These are phyloP conservation scores for Heliamphora exappendiculata DNA, from an alignment of 148 eudicot species.

Conservation along the genomic window DNA sequence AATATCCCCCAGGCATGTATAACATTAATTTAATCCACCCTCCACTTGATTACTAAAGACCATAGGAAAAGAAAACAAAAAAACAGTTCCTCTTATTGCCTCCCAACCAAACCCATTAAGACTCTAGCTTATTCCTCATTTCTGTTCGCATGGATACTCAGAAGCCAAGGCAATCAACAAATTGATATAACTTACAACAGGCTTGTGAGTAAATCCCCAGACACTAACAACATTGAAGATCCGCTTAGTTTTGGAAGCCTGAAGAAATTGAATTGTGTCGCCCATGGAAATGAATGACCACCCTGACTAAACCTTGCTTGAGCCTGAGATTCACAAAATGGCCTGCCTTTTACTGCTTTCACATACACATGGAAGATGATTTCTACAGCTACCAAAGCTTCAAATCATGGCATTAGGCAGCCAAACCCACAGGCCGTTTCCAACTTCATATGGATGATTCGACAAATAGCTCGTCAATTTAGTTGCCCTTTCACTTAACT, in stretches of 20 bases:
- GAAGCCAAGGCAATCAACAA: neutral
- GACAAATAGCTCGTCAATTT: neutral
- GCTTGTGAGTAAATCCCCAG: neutral
- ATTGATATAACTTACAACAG: neutral
- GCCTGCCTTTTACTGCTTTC: neutral
- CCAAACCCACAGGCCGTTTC: neutral
- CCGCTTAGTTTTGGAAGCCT: neutral
- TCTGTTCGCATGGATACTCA: neutral
- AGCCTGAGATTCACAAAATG: conserved; percentile 1
- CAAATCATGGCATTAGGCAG: neutral
- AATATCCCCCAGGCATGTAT: neutral
- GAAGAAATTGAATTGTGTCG: neutral
- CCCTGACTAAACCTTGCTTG: neutral
- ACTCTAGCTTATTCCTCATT: neutral
- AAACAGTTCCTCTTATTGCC: neutral
- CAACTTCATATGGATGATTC: neutral
- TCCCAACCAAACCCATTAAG: neutral
- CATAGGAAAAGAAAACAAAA: neutral
- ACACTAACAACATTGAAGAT: neutral
- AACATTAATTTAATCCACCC: neutral
- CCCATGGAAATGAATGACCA: neutral
- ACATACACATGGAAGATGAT: neutral
- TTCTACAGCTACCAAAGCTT: neutral
- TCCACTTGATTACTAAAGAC: neutral
- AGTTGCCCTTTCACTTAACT: conserved; percentile 39